A percentile compares a stretch with the other conserved stretches of the same genome.
Conservation (phyloP, 2,329 filamentous ascomycete species). For the Talaromyces albobiverticillius region DNA sequence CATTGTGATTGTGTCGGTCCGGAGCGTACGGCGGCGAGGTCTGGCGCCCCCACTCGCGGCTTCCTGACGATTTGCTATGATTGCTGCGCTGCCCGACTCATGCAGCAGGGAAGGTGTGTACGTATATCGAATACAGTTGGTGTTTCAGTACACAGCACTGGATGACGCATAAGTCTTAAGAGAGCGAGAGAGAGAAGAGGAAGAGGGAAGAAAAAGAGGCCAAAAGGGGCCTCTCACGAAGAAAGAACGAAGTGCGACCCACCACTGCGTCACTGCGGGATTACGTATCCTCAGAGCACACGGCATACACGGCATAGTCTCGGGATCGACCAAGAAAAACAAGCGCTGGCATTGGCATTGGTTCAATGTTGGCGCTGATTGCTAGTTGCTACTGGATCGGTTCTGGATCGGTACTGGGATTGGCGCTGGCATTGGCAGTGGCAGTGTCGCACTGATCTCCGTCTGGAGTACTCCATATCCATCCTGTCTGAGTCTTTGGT, state of each 20-base stretch:
- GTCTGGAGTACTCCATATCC: background rate
- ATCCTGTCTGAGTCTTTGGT: no score
- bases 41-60: conserved; percentile 5
- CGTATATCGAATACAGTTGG: no score
- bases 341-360: background rate
- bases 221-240: no score
- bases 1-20: background rate
- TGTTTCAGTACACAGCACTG: background rate
- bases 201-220: background rate
- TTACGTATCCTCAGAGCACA: background rate
- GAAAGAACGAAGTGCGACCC: no score
- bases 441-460: no score
- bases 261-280: conserved; percentile 2
- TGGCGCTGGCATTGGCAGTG: background rate
- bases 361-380: background rate
- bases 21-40: background rate
- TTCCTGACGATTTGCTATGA: background rate
- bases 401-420: no score
- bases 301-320: background rate
- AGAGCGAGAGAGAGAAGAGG: background rate
- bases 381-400: background rate
- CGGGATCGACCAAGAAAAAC: background rate
- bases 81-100: background rate
- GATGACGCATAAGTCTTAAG: background rate
- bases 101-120: no score